A percentile compares a stretch with the other conserved stretches of the same genome.
phyloP scores from a whole-genome alignment of 306 rosid species.

The Malus domestica region DNA sequence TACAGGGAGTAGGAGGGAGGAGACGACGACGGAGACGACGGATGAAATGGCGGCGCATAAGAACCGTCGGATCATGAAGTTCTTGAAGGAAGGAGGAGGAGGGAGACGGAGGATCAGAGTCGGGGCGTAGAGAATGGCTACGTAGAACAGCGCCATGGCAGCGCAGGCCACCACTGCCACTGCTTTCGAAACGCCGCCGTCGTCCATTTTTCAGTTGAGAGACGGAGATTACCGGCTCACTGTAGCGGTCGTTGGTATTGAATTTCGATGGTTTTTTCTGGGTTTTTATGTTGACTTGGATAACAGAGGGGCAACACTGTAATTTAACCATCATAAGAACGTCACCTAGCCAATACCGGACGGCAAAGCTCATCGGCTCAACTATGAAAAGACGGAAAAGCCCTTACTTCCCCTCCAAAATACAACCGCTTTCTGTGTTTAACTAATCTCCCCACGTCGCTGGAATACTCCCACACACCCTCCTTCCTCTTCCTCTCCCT shows the following conservation, averaged over 20 bases:
- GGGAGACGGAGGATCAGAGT: conserved; percentile 69
- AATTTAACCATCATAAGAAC: neutral
- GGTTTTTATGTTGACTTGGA: neutral
- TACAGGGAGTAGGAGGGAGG: conserved; percentile 61
- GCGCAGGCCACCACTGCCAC: conserved; percentile 44
- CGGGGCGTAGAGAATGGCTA: conserved; percentile 70
- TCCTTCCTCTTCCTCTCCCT: neutral
- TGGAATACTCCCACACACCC: neutral
- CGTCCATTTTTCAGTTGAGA: conserved; percentile 39
- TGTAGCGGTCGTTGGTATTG: neutral
- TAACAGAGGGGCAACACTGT: neutral
- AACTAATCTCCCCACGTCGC: neutral
- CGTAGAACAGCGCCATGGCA: conserved; percentile 63
- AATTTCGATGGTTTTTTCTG: neutral
- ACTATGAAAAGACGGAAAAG: neutral
- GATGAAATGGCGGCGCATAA: conserved; percentile 63
- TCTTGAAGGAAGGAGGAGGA: conserved; percentile 56
- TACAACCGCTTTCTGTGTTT: neutral
- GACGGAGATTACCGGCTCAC: neutral
- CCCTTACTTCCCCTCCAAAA: neutral
- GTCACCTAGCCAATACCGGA: neutral
- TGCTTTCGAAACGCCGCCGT: conserved; percentile 36
- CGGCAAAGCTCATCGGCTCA: neutral
- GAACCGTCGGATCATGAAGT: conserved; percentile 71
- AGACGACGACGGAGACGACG: conserved; percentile 42